Conservation (phyloP, 257 asterid genomes). For the Forsythia viridissima region DNA sequence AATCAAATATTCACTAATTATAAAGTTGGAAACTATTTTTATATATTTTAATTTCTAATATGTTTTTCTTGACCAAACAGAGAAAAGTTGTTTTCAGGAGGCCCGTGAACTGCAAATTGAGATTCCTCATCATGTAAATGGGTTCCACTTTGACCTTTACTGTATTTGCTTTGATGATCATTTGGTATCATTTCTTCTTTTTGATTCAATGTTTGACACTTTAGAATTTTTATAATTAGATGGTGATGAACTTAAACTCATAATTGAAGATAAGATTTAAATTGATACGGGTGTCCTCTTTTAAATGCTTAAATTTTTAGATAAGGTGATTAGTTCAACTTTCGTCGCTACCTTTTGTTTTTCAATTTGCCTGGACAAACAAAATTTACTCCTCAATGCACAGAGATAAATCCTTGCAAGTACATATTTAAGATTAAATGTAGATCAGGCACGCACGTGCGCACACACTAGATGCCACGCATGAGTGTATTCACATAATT, state of each 20-base stretch:
- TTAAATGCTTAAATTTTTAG: neutral
- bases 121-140: neutral
- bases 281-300: neutral
- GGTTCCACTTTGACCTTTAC: neutral
- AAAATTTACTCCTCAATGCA: too few relatives aligned
- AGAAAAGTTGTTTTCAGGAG: neutral
- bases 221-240: neutral
- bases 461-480: too few relatives aligned
- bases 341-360: too few relatives aligned
- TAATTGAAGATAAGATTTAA: too few relatives aligned
- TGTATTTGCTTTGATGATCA: neutral
- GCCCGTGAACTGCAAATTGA: neutral
- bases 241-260: too few relatives aligned
- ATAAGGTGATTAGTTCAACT: neutral
- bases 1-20: neutral
- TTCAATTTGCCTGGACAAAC: too few relatives aligned
- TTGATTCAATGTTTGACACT: neutral
- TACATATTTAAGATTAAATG: too few relatives aligned
- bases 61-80: neutral
- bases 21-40: neutral
- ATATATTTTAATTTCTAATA: too few relatives aligned
- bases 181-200: neutral
- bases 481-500: too few relatives aligned
- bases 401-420: neutral
- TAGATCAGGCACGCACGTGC: neutral